These are phyloP conservation scores for Russula sp. DNA, from an alignment of 768 basidiomycete genomes.

Conservation along the genomic window DNA sequence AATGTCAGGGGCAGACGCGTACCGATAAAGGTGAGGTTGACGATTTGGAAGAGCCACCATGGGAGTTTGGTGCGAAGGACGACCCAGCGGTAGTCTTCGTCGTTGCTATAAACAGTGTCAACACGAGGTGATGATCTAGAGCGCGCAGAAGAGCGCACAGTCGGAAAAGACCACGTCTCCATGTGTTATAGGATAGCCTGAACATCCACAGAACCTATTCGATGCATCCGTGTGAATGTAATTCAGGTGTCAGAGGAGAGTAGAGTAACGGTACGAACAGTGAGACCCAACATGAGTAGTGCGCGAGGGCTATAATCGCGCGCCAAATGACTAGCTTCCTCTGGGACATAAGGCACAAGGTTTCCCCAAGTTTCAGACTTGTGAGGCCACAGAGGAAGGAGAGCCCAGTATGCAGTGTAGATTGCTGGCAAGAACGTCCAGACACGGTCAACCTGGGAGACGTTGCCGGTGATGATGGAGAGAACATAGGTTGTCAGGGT, in stretches of 20 bases:
- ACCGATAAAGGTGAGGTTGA: constrained; percentile 69
- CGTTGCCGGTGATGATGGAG: constrained; percentile 67
- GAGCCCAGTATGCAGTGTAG: constrained; percentile 75
- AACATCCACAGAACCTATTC: constrained; percentile 54
- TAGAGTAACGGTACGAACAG: constrained; percentile 33
- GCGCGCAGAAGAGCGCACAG: constrained; percentile 38
- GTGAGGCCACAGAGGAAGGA: constrained; percentile 52
- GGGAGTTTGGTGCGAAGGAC: constrained; percentile 59
- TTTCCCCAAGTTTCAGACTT: constrained; percentile 32
- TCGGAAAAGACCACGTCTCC: constrained; percentile 72
- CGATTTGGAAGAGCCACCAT: constrained; percentile 47
- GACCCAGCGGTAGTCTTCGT: constrained; percentile 92
- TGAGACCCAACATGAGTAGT: constrained; percentile 62
- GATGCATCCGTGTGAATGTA: neutral
- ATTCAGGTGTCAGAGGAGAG: neutral
- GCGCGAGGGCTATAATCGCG: constrained; percentile 63
- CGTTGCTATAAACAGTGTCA: constrained; percentile 38
- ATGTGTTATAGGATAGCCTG: constrained; percentile 74
- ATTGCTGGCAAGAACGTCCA: constrained; percentile 70
- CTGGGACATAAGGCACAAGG: constrained; percentile 52
- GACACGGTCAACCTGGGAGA: constrained; percentile 81
- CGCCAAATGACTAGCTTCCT: constrained; percentile 29
- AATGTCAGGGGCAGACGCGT: constrained; percentile 12
- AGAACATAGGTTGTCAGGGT: constrained; percentile 46
- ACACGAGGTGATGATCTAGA: neutral